Percentiles rank a stretch among this genome's conserved stretches.
Conservation (phyloP, 371 early-diverging fungal genomes). For the Choanephora cucurbitarum region DNA sequence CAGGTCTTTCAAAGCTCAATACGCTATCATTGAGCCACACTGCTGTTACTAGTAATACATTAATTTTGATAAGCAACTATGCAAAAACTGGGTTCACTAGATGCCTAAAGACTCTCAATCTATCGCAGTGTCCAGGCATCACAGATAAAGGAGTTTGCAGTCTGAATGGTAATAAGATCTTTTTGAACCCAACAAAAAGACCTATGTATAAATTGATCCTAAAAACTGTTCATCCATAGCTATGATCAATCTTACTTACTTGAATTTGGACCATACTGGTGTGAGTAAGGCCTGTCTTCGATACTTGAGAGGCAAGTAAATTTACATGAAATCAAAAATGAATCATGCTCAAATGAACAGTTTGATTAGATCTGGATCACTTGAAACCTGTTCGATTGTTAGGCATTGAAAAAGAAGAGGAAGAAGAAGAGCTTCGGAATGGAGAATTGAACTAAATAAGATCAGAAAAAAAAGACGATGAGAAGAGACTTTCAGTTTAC, state of each 20-base stretch:
- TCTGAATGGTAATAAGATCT: slow-evolving; percentile 25
- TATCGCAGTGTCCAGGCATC: slow-evolving; percentile 29
- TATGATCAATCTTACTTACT: slow-evolving; percentile 37
- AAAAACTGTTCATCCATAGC: slow-evolving; percentile 19
- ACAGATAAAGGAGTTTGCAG: slow-evolving; percentile 33
- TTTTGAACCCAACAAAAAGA: slow-evolving; percentile 1
- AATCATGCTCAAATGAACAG: too few species aligned
- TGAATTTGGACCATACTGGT: slow-evolving; percentile 43
- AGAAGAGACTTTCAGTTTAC: too few species aligned
- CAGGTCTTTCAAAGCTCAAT: slow-evolving; percentile 31
- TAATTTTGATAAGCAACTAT: slow-evolving; percentile 24
- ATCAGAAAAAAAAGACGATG: slow-evolving; percentile 14
- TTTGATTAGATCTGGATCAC: slow-evolving; percentile 31
- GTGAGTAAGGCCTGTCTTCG: slow-evolving; percentile 36
- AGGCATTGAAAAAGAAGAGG: slow-evolving; percentile 34
- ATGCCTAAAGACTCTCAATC: slow-evolving; percentile 32
- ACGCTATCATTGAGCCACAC: slow-evolving; percentile 37
- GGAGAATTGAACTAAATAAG: too few species aligned
- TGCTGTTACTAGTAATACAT: slow-evolving; percentile 11
- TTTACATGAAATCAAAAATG: too few species aligned
- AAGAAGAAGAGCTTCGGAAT: slow-evolving; percentile 24
- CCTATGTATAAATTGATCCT: not conserved
- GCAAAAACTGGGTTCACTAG: slow-evolving; percentile 31
- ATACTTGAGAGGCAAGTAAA: slow-evolving; percentile 34
- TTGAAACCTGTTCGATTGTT: slow-evolving; percentile 36